These are phyloP conservation scores for Fusarium annulatum DNA, from an alignment of 2,329 filamentous ascomycete genomes.

Conservation along the genomic window DNA sequence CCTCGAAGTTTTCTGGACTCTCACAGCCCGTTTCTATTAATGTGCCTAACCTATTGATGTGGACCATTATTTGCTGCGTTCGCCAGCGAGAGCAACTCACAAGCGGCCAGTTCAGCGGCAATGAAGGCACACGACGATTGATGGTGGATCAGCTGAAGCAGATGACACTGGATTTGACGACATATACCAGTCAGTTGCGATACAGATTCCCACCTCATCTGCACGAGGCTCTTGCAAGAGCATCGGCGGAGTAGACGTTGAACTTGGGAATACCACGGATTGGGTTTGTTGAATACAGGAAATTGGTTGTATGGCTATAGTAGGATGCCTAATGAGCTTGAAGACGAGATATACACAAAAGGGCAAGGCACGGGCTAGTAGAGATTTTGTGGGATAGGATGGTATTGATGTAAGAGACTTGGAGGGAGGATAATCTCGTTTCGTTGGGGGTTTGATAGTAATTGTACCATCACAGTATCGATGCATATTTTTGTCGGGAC, in stretches of 20 bases:
- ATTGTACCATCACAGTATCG: slow-evolving; percentile 26
- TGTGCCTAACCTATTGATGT: slow-evolving; percentile 90
- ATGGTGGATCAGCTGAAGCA: slow-evolving; percentile 79
- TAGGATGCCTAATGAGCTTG: neutral
- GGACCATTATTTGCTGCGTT: slow-evolving; percentile 89
- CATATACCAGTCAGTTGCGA: slow-evolving; percentile 91
- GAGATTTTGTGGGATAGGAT: slow-evolving; percentile 4
- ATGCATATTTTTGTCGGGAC: neutral
- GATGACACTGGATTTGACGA: slow-evolving; percentile 89
- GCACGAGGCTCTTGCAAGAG: slow-evolving; percentile 87
- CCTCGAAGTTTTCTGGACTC: slow-evolving; percentile 82
- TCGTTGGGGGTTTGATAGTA: slow-evolving; percentile 18
- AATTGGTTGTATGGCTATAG: slow-evolving; percentile 16
- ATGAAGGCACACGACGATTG: slow-evolving; percentile 70
- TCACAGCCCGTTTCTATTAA: slow-evolving; percentile 87
- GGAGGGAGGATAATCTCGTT: slow-evolving; percentile 4
- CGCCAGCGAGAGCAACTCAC: slow-evolving; percentile 79
- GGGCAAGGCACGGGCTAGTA: slow-evolving; percentile 7
- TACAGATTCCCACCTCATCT: slow-evolving; percentile 89
- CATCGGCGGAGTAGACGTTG: slow-evolving; percentile 69
- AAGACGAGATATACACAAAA: slow-evolving; percentile 9
- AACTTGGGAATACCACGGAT: neutral
- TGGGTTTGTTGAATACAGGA: slow-evolving; percentile 26
- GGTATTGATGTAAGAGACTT: neutral
- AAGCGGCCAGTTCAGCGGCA: slow-evolving; percentile 78